Percentiles rank a stretch among this genome's conserved stretches.
Conservation (phyloP, 768 basidiomycete species). For the Lentinula sp. region DNA sequence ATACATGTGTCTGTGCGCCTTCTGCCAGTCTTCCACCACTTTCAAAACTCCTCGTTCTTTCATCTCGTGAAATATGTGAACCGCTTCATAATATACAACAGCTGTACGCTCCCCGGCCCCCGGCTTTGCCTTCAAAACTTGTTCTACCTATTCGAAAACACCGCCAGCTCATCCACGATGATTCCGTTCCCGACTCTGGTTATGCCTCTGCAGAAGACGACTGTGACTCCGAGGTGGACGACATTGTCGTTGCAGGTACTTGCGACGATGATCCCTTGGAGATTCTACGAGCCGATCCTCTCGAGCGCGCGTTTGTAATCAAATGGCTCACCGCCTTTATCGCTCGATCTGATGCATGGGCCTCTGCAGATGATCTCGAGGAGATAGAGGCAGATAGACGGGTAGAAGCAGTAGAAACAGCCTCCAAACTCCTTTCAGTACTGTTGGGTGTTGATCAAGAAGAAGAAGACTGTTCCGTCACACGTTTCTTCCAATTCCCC, state of each 20-base stretch:
- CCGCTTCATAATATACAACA: constrained; percentile 37
- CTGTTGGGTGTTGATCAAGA: constrained; percentile 38
- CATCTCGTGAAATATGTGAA: constrained; percentile 28
- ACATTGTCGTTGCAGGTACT: constrained; percentile 7
- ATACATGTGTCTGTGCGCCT: constrained; percentile 27
- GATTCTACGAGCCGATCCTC: constrained; percentile 51
- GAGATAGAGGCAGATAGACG: constrained; percentile 34
- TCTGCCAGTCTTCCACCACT: constrained; percentile 56
- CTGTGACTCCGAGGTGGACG: constrained; percentile 23
- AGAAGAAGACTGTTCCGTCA: constrained; percentile 34
- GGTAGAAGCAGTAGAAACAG: constrained; percentile 44
- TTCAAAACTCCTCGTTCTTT: constrained; percentile 27
- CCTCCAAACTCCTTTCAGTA: constrained; percentile 48
- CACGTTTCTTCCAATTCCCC: constrained; percentile 48
- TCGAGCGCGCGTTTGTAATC: constrained; percentile 65
- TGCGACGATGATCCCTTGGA: constrained; percentile 28
- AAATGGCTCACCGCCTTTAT: constrained; percentile 73
- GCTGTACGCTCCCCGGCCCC: constrained; percentile 45
- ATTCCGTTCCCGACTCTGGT: constrained; percentile 61
- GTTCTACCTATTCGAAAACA: constrained; percentile 19
- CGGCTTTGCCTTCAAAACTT: constrained; percentile 21
- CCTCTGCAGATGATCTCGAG: constrained; percentile 13
- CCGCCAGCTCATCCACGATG: constrained; percentile 26
- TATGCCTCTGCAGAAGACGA: constrained; percentile 71
- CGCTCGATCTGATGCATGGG: constrained; percentile 53